These are phyloP conservation scores for Astraeus odoratus DNA, from an alignment of 768 basidiomycete genomes.

Conservation along the genomic window DNA sequence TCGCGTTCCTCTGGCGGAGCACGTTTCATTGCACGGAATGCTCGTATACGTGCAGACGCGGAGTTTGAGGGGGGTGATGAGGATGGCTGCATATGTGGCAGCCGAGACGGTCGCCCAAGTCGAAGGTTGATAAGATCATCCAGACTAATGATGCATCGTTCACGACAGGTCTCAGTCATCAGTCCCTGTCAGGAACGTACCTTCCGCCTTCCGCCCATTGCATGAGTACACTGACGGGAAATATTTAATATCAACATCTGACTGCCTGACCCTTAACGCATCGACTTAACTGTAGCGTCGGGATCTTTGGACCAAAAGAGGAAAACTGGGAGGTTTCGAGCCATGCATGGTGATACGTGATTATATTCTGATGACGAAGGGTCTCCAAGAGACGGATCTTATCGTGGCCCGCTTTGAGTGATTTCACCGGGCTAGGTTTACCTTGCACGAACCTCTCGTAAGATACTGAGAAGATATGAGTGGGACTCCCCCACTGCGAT, in stretches of 20 bases:
- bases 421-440: not conserved
- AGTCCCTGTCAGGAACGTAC: constrained; percentile 18
- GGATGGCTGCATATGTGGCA: constrained; percentile 36
- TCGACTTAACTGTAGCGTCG: constrained; percentile 70
- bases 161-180: not conserved
- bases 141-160: constrained; percentile 34
- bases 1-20: constrained; percentile 60
- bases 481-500: constrained; percentile 92
- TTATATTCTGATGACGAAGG: constrained; percentile 86
- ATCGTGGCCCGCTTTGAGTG: not conserved
- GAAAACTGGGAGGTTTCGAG: constrained; percentile 83
- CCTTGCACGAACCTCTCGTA: constrained; percentile 54
- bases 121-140: constrained; percentile 84
- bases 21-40: constrained; percentile 63
- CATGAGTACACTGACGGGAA: constrained; percentile 66
- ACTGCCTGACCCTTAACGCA: not conserved
- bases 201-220: constrained; percentile 90
- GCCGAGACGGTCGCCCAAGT: constrained; percentile 48
- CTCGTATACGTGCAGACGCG: constrained; percentile 66
- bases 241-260: constrained; percentile 3
- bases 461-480: constrained; percentile 72
- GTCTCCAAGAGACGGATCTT: constrained; percentile 81
- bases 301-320: constrained; percentile 80
- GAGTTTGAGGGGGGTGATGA: constrained; percentile 34
- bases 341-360: constrained; percentile 96